phyloP scores from a whole-genome alignment of 129 eudicot genomes.

The Arctium lappa region DNA sequence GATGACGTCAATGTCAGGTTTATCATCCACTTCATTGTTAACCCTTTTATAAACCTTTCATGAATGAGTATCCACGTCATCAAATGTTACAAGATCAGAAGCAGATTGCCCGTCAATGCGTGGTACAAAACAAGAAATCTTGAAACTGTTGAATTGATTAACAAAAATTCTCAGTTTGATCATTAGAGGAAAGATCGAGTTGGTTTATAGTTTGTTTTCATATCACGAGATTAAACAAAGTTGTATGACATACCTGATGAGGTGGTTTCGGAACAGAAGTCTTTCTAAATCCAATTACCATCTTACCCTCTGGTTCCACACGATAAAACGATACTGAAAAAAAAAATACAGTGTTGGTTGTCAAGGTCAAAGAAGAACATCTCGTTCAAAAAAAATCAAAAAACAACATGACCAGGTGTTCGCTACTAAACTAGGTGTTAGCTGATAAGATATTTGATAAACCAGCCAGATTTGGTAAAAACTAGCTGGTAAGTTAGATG shows the following conservation, averaged over 20 bases:
- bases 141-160: too few species aligned
- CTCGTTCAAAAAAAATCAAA: background rate
- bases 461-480: background rate
- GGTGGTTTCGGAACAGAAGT: slow-evolving; percentile 27
- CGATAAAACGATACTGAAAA: slow-evolving; percentile 62
- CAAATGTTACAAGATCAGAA: too few species aligned
- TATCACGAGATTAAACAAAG: background rate
- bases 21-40: too few species aligned
- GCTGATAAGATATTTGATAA: background rate
- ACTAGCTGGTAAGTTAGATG: background rate
- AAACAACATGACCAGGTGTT: background rate
- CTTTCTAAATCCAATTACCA: slow-evolving; percentile 56
- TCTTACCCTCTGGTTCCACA: slow-evolving; percentile 48
- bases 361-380: background rate
- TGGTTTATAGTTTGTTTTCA: background rate
- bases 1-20: too few species aligned
- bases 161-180: background rate
- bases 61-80: too few species aligned
- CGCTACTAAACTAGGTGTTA: background rate
- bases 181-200: background rate
- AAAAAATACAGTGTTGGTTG: slow-evolving; percentile 7
- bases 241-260: slow-evolving; percentile 22
- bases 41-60: too few species aligned
- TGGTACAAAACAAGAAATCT: too few species aligned
- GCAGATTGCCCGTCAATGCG: too few species aligned